Evolutionary conservation across 495 filamentous ascomycete genomes (phyloP), one percentile per base, ranked within the genome.

Genomic region (Cercophora newfieldiana): DNA sequence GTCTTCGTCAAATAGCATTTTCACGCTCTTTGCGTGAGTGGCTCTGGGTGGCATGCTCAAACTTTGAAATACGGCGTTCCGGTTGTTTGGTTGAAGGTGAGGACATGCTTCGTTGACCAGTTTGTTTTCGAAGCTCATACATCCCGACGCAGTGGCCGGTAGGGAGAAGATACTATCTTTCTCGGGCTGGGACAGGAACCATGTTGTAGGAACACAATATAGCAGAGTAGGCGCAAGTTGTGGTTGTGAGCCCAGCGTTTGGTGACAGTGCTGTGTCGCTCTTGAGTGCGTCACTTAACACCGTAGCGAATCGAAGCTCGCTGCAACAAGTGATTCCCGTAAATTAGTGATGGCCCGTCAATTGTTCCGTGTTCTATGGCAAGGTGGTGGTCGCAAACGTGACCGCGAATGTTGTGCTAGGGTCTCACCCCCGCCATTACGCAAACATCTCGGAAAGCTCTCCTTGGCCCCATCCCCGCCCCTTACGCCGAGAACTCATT

Each of bases 121-220:
- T 51, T 60, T 28, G 7, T 47, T 51, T 57, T 31, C 31, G 26
- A 68, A 50, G 66, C 66, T 68, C 59, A 66, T 66, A 64, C 62
- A 59, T 68, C 58, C 56, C 8, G 48, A 26, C 59, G 49, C 3
- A 44, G 12, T 44, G 12, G 30, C 4, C 30, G 30, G 12, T 33
- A n/a, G n/a, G 30, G 5, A 33, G 30, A 33, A 33, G 30, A 33
- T 5, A 12, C 30, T 5, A 12, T 12, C 30, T 33, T n/a, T n/a
- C 30, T 33, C 12, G 30, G 30, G 30, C 30, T 33, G 30, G 30
- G 30, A 14, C 37, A 14, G 37, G 37, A 44, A 16, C 37, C 37
- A 44, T 2, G 10, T 5, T 44, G 37, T 44, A 44, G 10, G 2
- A 44, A 44, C 37, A n/a, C n/a, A n/a, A n/a, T n/a, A n/a, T n/a